A percentile compares a stretch with the other conserved stretches of the same genome.
phyloP scores from a whole-genome alignment of 192 early-diverging fungal genomes.

The Cladochytrium replicatum region DNA sequence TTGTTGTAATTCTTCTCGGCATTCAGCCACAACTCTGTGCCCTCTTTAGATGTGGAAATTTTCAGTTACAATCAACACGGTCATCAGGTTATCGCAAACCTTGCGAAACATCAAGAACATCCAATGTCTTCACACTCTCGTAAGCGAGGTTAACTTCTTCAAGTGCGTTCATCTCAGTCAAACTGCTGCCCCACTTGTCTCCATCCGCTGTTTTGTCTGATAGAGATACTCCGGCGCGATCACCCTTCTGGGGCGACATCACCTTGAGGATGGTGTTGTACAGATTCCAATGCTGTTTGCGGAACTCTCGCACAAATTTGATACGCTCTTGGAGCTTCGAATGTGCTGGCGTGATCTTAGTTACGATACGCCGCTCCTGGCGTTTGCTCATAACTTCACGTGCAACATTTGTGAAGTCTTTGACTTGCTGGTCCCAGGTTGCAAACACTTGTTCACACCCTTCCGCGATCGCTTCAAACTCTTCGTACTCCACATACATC shows the following conservation, averaged over 20 bases:
- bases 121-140: slow-evolving; percentile 84
- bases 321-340: slow-evolving; percentile 89
- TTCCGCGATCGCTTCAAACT: slow-evolving; percentile 78
- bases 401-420: slow-evolving; percentile 91
- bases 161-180: slow-evolving; percentile 64
- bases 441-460: slow-evolving; percentile 81
- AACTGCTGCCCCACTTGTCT: slow-evolving; percentile 34
- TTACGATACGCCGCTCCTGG: slow-evolving; percentile 85
- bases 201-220: slow-evolving; percentile 29
- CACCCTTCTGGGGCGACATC: slow-evolving; percentile 69
- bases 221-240: too few relatives aligned
- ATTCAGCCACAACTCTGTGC: slow-evolving; percentile 84
- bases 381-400: slow-evolving; percentile 90
- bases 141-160: slow-evolving; percentile 86
- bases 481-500: slow-evolving; percentile 87
- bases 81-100: slow-evolving; percentile 20
- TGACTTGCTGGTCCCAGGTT: slow-evolving; percentile 90
- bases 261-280: slow-evolving; percentile 91
- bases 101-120: slow-evolving; percentile 86
- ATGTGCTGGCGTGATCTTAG: slow-evolving; percentile 90
- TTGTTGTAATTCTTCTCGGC: slow-evolving; percentile 91
- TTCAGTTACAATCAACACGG: too few relatives aligned
- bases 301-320: slow-evolving; percentile 79
- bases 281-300: slow-evolving; percentile 97
- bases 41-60: too few relatives aligned